Evolutionary conservation across 2,329 filamentous ascomycete genomes (phyloP), one percentile per base, ranked within the genome.

Genomic region (Cercospora sojina): DNA sequence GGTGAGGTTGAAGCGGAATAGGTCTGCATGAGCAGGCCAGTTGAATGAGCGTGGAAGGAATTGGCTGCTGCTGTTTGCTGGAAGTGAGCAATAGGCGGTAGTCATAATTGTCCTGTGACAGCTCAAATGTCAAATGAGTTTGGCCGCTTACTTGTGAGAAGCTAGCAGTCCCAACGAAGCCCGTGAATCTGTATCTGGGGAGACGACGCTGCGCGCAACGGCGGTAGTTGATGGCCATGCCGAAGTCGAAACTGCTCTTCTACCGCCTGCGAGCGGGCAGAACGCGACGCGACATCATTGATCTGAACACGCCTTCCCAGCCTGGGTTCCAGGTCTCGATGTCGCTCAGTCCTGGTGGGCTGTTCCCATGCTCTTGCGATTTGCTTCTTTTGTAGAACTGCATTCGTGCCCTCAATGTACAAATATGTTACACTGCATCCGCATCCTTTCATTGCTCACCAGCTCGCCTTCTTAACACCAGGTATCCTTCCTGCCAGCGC

Each of bases 381-480:
- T 25, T 31, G 53, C 29, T 31, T 31, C 53, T 23, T 20, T 32
- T 32, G 25, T 23, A 32, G 29, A 7, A 2, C 53, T 57, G 27
- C 25, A 31, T 16, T n/a, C n/a, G 12, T 31, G 53, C 31, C 18
- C 27, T 32, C 20, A 18, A 57, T 35, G 27, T 57, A 31, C 53
- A 57, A 20, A 20, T 35, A 20, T 57, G n/a, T 35, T 57, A 57
- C 53, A 31, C 29, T 16, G 18, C 13, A 7, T 32, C 27, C 16
- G 5, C 53, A 27, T 23, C 53, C 6, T 18, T 55, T n/a, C 13
- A 9, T 16, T 25, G 7, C 56, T 70, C 75, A 99, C 95, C 95
- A 99, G 80, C 91, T 96, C 59, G 95, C 95, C 84, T 96, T 96
- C 85, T 90, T 92, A 64, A 99, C 95, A 74, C 95, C 95, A 0